Conservation (phyloP, 495 filamentous ascomycete species). For the Hyaloscypha hepaticicola region DNA sequence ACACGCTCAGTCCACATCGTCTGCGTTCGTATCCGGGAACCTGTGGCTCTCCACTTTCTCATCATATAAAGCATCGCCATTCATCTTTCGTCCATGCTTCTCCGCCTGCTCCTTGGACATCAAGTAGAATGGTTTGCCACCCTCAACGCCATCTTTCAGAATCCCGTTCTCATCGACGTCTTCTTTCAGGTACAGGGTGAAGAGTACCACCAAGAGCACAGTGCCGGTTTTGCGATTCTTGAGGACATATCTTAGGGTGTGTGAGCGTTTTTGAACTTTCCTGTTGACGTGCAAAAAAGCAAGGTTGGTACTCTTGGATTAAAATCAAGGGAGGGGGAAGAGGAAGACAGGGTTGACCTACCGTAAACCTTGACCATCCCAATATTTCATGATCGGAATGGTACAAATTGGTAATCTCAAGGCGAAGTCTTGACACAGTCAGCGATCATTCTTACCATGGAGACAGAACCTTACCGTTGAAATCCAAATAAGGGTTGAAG, state of each 20-base stretch:
- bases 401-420: slow-evolving; percentile 76
- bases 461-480: slow-evolving; percentile 53
- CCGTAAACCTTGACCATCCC: slow-evolving; percentile 67
- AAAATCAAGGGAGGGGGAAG: slow-evolving; percentile 18
- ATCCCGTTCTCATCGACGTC: slow-evolving; percentile 58
- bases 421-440: slow-evolving; percentile 57
- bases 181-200: slow-evolving; percentile 68
- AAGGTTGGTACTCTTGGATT: slow-evolving; percentile 13
- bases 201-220: slow-evolving; percentile 75
- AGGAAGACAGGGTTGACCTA: slow-evolving; percentile 24
- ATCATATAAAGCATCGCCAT: slow-evolving; percentile 8
- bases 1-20: slow-evolving; percentile 29
- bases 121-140: slow-evolving; percentile 25
- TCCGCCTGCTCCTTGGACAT: slow-evolving; percentile 9
- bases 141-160: slow-evolving; percentile 43
- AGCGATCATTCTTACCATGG: neutral
- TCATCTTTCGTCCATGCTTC: slow-evolving; percentile 22
- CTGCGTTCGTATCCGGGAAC: slow-evolving; percentile 19
- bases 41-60: slow-evolving; percentile 16
- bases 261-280: slow-evolving; percentile 47
- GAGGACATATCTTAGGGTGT: slow-evolving; percentile 81
- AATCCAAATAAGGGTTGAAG: slow-evolving; percentile 89
- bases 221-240: slow-evolving; percentile 69
- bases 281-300: slow-evolving; percentile 9
- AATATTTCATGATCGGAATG: slow-evolving; percentile 74